A percentile compares a stretch with the other conserved stretches of the same genome.
phyloP scores from a whole-genome alignment of 164 flowering plant species.

The Nymphaea colorata region DNA sequence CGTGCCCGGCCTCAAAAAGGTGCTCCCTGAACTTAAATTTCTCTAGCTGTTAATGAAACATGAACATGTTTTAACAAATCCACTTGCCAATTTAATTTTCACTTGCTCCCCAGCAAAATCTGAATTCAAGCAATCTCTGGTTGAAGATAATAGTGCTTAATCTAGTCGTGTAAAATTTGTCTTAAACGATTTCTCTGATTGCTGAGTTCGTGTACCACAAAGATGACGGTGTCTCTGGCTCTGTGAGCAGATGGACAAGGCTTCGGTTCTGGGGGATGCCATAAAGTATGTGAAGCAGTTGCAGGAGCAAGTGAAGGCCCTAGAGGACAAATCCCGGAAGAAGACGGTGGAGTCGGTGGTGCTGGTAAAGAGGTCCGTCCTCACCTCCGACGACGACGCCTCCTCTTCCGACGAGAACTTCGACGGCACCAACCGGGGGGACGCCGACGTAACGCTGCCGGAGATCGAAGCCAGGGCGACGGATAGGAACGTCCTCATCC shows the following conservation, averaged over 20 bases:
- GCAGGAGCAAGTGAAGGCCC: constrained; percentile 58
- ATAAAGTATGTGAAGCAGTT: constrained; percentile 77
- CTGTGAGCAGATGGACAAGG: constrained; percentile 69
- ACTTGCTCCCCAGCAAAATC: no score
- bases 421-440: constrained; percentile 1
- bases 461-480: constrained; percentile 80
- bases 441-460: constrained; percentile 35
- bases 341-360: constrained; percentile 56
- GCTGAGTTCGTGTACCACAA: no score
- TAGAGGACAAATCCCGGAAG: constrained; percentile 62
- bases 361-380: constrained; percentile 45
- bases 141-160: no score
- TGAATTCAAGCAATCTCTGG: no score
- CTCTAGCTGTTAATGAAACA: background rate
- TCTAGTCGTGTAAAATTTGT: no score
- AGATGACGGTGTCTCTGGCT: no score
- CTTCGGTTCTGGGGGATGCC: constrained; percentile 84
- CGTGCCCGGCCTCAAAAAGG: constrained; percentile 48
- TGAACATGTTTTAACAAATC: background rate
- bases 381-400: constrained; percentile 26
- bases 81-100: no score
- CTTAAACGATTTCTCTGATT: no score
- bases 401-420: constrained; percentile 28
- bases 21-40: constrained; percentile 3
- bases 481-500: constrained; percentile 52